phyloP scores from a whole-genome alignment of 192 early-diverging fungal species.

The Podila epicladia region DNA sequence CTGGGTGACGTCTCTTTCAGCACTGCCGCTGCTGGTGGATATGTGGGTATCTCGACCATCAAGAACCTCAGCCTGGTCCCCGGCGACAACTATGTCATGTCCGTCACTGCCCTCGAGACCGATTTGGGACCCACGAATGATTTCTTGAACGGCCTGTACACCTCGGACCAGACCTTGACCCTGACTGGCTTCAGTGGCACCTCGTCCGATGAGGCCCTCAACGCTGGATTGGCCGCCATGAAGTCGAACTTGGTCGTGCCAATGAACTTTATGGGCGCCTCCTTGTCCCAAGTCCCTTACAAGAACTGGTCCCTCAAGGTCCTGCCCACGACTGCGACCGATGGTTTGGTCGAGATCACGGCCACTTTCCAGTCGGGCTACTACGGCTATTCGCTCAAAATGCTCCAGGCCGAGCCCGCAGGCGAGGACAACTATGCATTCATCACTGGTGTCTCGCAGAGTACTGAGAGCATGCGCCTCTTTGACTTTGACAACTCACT shows the following conservation, averaged over 20 bases:
- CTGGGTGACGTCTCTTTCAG: slow-evolving; percentile 24
- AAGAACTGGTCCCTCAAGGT: slow-evolving; percentile 35
- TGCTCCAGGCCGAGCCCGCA: slow-evolving; percentile 1
- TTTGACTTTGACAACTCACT: slow-evolving; percentile 17
- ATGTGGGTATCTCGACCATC: slow-evolving; percentile 28
- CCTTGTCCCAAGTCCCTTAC: slow-evolving; percentile 37
- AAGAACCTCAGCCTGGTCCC: slow-evolving; percentile 20
- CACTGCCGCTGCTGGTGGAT: slow-evolving; percentile 4
- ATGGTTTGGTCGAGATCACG: slow-evolving; percentile 7
- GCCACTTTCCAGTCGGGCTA: slow-evolving; percentile 41
- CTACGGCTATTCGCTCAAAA: slow-evolving; percentile 20
- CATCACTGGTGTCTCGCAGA: neutral
- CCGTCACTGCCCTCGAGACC: slow-evolving; percentile 10
- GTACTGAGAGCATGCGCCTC: neutral
- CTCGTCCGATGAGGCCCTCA: slow-evolving; percentile 14
- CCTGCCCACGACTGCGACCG: slow-evolving; percentile 1
- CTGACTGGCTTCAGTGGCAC: slow-evolving; percentile 17
- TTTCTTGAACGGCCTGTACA: slow-evolving; percentile 5
- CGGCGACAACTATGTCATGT: slow-evolving; percentile 29
- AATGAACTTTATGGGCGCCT: slow-evolving; percentile 1
- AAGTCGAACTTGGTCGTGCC: slow-evolving; percentile 15
- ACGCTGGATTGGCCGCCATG: slow-evolving; percentile 20
- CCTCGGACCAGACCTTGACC: neutral
- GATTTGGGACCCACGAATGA: neutral
- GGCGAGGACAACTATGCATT: slow-evolving; percentile 7